Base-by-base conservation (phyloP, 805 yeast species). In the Saccharomyces jurei region DNA sequence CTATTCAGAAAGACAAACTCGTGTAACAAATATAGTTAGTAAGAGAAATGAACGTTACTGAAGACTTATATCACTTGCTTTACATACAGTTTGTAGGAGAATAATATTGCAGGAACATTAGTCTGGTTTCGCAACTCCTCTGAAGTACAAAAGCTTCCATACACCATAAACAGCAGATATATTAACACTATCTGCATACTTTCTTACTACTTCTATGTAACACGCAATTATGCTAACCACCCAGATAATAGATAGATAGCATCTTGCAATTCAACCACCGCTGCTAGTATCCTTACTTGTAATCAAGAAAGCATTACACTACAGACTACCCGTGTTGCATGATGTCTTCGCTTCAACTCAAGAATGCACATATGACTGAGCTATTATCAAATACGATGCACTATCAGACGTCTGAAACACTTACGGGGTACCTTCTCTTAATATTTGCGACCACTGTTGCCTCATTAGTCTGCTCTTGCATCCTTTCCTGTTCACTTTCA, bases 71-170 rank as follows among this genome's bases (percentile, higher is more conserved):
- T 51, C 22, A 6, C 21, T 28, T 48, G 29, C 22, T 21, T n/a
- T 44, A 52, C 60, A 55, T 52, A 53, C 54, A 62, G 50, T 48
- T 54, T 59, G 44, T 60, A 59, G 14, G 65, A 62, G 50, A 53
- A 60, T 10, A 61, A 48, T 8, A 62, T 46, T 14, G 55, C 62
- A 6, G 65, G 65, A 1, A 61, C 61, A 48, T 50, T 50, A 6
- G 54, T 54, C 46, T 58, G 60, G 26, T 41, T 41, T n/a, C 27
- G 49, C 22, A 56, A 27, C 22, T 48, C 58, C 26, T 26, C 41
- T 11, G 29, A 44, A 14, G 32, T 46, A 17, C 17, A 21, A 21
- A 48, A 25, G 22, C 31, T 6, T n/a, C 13, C 21, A 10, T n/a
- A 28, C 41, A 48, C 13, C 44, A 32, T 11, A 31, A 46, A 10